These are phyloP conservation scores for Drosera capensis DNA, from an alignment of 148 eudicot species.

Conservation along the genomic window DNA sequence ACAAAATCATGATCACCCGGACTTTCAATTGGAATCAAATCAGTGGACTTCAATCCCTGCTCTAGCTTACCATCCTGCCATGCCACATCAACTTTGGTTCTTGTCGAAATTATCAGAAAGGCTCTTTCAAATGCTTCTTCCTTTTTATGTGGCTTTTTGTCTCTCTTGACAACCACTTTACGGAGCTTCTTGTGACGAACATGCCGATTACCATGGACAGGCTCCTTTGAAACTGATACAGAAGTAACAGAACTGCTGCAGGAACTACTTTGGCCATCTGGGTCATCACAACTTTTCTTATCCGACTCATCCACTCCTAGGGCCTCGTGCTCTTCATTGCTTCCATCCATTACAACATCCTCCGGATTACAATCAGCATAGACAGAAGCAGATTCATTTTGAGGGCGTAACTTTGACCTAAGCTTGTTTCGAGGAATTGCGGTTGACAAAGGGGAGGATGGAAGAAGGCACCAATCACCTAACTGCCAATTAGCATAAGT, in stretches of 20 bases:
- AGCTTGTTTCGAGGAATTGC: slow-evolving; percentile 29
- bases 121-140: slow-evolving; percentile 82
- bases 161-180: slow-evolving; percentile 69
- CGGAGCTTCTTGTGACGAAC: slow-evolving; percentile 84
- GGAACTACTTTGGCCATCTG: slow-evolving; percentile 28
- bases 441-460: slow-evolving; percentile 25
- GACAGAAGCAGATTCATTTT: slow-evolving; percentile 20
- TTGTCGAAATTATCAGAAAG: slow-evolving; percentile 53
- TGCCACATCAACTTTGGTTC: slow-evolving; percentile 63
- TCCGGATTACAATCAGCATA: slow-evolving; percentile 26
- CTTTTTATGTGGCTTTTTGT: slow-evolving; percentile 64
- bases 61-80: slow-evolving; percentile 88
- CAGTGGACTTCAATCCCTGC: slow-evolving; percentile 37
- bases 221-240: slow-evolving; percentile 43
- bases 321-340: slow-evolving; percentile 25
- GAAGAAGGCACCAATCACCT: slow-evolving; percentile 91
- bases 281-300: slow-evolving; percentile 19
- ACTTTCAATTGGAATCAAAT: slow-evolving; percentile 78
- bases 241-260: slow-evolving; percentile 48
- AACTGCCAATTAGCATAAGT: slow-evolving; percentile 88
- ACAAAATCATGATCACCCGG: slow-evolving; percentile 98
- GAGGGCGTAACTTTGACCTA: slow-evolving; percentile 28
- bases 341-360: slow-evolving; percentile 17
- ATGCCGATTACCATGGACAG: slow-evolving; percentile 51
- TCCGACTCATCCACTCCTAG: slow-evolving; percentile 15